Conservation (phyloP, 495 filamentous ascomycete genomes). For the Glonium stellatum region DNA sequence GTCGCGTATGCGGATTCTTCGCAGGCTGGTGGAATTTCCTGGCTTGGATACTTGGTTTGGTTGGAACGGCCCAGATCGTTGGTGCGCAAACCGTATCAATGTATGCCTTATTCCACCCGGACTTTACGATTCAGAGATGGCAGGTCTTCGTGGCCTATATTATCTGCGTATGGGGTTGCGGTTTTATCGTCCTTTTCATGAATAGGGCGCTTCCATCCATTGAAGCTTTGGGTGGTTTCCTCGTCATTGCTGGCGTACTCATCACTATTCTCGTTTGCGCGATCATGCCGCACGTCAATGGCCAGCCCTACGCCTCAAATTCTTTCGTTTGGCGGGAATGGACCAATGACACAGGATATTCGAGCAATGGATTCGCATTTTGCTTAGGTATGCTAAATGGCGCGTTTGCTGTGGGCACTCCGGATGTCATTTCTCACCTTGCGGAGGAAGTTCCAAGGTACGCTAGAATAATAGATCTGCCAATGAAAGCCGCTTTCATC, state of each 20-base stretch:
- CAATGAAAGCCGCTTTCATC: background rate
- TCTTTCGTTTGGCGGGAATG: slow-evolving; percentile 30
- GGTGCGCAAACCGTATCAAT: too few species aligned
- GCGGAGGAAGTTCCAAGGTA: slow-evolving; percentile 67
- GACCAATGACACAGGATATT: slow-evolving; percentile 53
- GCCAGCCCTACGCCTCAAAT: slow-evolving; percentile 24
- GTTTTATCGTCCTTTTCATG: slow-evolving; percentile 57
- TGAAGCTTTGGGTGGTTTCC: slow-evolving; percentile 52
- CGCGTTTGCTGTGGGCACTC: slow-evolving; percentile 73
- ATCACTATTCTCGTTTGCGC: slow-evolving; percentile 65
- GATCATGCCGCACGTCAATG: slow-evolving; percentile 54
- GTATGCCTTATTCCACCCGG: slow-evolving; percentile 61
- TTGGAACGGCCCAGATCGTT: too few species aligned
- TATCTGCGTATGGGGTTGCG: slow-evolving; percentile 57
- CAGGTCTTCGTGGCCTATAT: slow-evolving; percentile 66
- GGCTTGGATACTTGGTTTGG: slow-evolving; percentile 56
- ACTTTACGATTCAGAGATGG: slow-evolving; percentile 55
- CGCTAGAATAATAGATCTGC: background rate
- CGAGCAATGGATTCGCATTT: slow-evolving; percentile 66
- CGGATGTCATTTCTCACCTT: slow-evolving; percentile 63
- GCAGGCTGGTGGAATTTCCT: slow-evolving; percentile 63
- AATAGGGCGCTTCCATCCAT: slow-evolving; percentile 61
- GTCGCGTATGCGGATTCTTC: slow-evolving; percentile 66
- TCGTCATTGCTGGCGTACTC: slow-evolving; percentile 61
- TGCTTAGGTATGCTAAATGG: slow-evolving; percentile 74